Conservation (phyloP, 306 rosid genomes). For the Cicer cuneatum region DNA sequence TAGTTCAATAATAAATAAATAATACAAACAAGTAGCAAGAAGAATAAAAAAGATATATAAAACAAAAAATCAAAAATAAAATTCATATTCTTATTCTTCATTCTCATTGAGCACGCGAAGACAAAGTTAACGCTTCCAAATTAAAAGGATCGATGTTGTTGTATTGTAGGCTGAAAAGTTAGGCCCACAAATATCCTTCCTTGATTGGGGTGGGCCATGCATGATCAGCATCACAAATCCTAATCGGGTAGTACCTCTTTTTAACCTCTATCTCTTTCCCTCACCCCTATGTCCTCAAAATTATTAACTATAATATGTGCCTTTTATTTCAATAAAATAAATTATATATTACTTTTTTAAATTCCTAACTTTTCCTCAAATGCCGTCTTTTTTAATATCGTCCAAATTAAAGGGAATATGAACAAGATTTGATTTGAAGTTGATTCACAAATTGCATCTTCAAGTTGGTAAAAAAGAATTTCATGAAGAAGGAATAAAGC, state of each 20-base stretch:
- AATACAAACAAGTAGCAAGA: not conserved
- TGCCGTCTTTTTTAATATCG: slow-evolving; percentile 37
- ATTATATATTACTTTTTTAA: slow-evolving; percentile 20
- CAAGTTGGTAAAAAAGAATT: slow-evolving; percentile 42
- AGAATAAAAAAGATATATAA: not conserved
- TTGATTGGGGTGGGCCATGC: not conserved
- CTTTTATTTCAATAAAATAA: no score
- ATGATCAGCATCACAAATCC: slow-evolving; percentile 5
- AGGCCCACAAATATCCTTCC: slow-evolving; percentile 41
- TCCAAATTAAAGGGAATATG: slow-evolving; percentile 55
- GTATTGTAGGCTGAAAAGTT: slow-evolving; percentile 11
- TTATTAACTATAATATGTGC: not conserved
- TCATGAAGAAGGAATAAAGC: slow-evolving; percentile 45
- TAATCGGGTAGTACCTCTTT: no score
- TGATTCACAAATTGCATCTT: slow-evolving; percentile 37
- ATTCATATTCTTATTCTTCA: slow-evolving; percentile 57
- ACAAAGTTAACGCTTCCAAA: slow-evolving; percentile 50
- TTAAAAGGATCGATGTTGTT: not conserved
- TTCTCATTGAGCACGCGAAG: slow-evolving; percentile 44
- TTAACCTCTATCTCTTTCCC: not conserved
- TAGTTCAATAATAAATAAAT: no score
- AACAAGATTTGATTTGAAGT: slow-evolving; percentile 42
- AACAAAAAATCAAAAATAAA: not conserved
- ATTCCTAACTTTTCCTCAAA: slow-evolving; percentile 41
- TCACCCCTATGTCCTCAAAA: slow-evolving; percentile 10